Base-by-base conservation (phyloP, 768 basidiomycete genomes). In the Amanita muscaria region DNA sequence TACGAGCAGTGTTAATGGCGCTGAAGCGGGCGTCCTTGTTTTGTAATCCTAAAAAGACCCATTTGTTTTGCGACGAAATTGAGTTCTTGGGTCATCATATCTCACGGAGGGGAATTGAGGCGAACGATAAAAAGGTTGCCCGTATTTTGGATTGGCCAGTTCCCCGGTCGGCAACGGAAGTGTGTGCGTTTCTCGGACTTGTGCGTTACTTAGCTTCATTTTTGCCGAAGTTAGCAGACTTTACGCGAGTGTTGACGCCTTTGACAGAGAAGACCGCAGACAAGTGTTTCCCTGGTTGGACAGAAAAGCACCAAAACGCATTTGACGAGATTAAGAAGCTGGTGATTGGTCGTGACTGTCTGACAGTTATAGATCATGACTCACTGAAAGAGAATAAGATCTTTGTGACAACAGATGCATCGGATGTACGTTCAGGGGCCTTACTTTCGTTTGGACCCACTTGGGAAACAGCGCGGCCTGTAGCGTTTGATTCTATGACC, bases 11-110 rank as follows among this genome's bases (percentile, higher is more conserved):
- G 0, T 36, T 72, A 1, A 46, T 70, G n/a, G 53, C 66, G 0
- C 51, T 73, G 0, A 39, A 52, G 0, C 18, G 47, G 0, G 61
- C 70, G 15, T 53, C 58, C 32, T 52, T 72, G 1, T 72, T 64
- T 56, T 53, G 70, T 0, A 66, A 61, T 27, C 37, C 50, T 2
- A 29, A 50, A 0, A 72, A 73, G 45, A 54, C 68, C 0, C 47
- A 57, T 0, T 64, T 70, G 30, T 47, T 72, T 0, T 48, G 46
- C 0, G 5, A 42, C 0, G 54, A 58, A 29, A 24, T 67, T n/a
- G 60, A 65, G 22, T 40, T 68, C 5, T 51, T 69, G 14, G 59
- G 66, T 2, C 64, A 70, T 38, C 49, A 59, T 9, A 66, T 69
- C 40, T 57, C 67, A 0, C 56, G 59, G 27, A 52, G 62, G 12